Evolutionary conservation across 768 basidiomycete species (phyloP).

Genomic region (Pleurotus pulmonarius): DNA sequence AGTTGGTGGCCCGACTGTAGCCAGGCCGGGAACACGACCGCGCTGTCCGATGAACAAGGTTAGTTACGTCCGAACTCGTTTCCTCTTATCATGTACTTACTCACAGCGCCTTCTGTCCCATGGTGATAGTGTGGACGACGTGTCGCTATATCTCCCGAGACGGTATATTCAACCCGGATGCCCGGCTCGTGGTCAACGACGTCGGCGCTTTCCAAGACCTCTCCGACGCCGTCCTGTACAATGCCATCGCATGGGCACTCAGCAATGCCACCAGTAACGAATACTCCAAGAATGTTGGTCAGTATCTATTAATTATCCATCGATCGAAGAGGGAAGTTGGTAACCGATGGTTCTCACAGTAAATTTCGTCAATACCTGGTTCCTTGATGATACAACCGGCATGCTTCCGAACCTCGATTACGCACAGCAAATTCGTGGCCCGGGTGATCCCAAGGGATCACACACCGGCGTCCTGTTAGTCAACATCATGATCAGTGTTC

Average conservation of each 20-base stretch:
- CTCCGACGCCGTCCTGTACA: conserved; percentile 60
- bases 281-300: conserved; percentile 42
- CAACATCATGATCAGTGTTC: not conserved
- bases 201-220: conserved; percentile 51
- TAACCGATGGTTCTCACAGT: conserved; percentile 20
- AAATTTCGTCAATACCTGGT: conserved; percentile 52
- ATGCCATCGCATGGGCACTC: conserved; percentile 52
- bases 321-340: not conserved
- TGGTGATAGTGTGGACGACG: conserved; percentile 45
- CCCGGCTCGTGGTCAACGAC: conserved; percentile 45
- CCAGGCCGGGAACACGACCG: conserved; percentile 53
- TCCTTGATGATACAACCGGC: conserved; percentile 47
- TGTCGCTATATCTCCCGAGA: conserved; percentile 57
- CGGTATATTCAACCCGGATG: conserved; percentile 65
- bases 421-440: conserved; percentile 45
- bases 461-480: conserved; percentile 56
- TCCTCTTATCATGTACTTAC: not conserved
- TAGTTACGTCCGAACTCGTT: conserved; percentile 8
- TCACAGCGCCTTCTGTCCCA: conserved; percentile 1
- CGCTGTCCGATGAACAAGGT: conserved; percentile 51
- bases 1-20: conserved; percentile 67
- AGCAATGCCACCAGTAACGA: conserved; percentile 29
- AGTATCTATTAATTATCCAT: conserved; percentile 6
- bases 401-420: conserved; percentile 69
- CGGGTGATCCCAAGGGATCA: conserved; percentile 30